A percentile compares a stretch with the other conserved stretches of the same genome.
Conservation (phyloP, 2,329 filamentous ascomycete genomes). For the Ceratocystis alfenasii region DNA sequence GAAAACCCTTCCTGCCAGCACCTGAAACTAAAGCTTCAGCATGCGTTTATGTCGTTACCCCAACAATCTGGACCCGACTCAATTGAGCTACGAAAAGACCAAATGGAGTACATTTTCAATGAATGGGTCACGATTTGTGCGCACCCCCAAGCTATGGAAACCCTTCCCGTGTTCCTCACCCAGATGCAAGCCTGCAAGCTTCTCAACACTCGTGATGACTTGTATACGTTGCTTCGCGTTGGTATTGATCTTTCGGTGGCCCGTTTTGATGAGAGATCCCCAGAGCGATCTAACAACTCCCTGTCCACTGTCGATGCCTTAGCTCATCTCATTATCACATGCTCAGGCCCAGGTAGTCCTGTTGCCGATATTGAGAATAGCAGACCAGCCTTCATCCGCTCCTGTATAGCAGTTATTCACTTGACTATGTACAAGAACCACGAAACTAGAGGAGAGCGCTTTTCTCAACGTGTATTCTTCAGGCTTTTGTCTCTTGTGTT, state of each 20-base stretch:
- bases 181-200: conserved; percentile 67
- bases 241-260: conserved; percentile 70
- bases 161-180: conserved; percentile 64
- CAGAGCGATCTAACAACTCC: conserved; percentile 45
- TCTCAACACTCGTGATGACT: conserved; percentile 62
- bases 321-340: conserved; percentile 63
- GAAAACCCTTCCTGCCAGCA: conserved; percentile 52
- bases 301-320: conserved; percentile 58
- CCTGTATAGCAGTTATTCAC: conserved; percentile 63
- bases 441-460: conserved; percentile 63
- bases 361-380: conserved; percentile 12
- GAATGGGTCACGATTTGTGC: conserved; percentile 83
- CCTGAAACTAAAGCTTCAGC: conserved; percentile 52
- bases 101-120: conserved; percentile 89
- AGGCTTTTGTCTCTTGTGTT: conserved; percentile 66
- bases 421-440: conserved; percentile 80
- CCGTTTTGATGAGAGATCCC: conserved; percentile 60
- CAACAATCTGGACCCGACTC: conserved; percentile 32
- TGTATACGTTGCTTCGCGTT: conserved; percentile 65
- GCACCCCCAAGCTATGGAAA: conserved; percentile 63
- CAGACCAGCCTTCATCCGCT: conserved; percentile 63
- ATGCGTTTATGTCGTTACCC: conserved; percentile 30
- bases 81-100: conserved; percentile 53
- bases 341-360: conserved; percentile 37
- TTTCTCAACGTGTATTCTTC: conserved; percentile 85